These are phyloP conservation scores for Talaromyces pinophilus DNA, from an alignment of 2,329 filamentous ascomycete genomes.

Conservation along the genomic window DNA sequence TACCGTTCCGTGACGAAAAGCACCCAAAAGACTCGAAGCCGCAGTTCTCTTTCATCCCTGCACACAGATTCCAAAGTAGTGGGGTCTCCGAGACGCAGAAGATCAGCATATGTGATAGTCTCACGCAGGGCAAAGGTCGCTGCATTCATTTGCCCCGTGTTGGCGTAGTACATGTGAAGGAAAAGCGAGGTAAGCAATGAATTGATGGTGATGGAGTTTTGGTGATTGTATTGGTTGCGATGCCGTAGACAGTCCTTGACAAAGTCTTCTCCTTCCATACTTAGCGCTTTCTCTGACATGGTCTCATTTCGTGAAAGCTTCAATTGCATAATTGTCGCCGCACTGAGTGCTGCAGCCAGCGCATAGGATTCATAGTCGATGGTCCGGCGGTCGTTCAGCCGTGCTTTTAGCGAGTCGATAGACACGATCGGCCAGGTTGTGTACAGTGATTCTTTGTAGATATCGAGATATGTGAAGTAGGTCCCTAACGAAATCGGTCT, in stretches of 20 bases:
- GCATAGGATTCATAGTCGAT: slow-evolving; percentile 16
- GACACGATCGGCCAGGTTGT: slow-evolving; percentile 22
- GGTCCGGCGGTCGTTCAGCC: slow-evolving; percentile 4
- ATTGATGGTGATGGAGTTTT: slow-evolving; percentile 1
- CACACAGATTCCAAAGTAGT: slow-evolving; percentile 4
- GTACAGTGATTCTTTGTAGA: slow-evolving; percentile 19
- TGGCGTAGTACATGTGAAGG: slow-evolving; percentile 27
- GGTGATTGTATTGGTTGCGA: slow-evolving; percentile 13
- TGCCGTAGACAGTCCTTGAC: slow-evolving; percentile 16
- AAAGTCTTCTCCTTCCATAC: slow-evolving; percentile 13
- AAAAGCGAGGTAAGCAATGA: slow-evolving; percentile 24
- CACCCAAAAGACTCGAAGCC: slow-evolving; percentile 20
- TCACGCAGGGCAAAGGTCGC: slow-evolving; percentile 26
- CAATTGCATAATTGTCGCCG: slow-evolving; percentile 20
- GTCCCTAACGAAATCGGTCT: neutral
- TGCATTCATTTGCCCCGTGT: slow-evolving; percentile 24
- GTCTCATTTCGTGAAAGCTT: slow-evolving; percentile 3
- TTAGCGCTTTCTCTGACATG: slow-evolving; percentile 2
- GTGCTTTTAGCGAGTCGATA: slow-evolving; percentile 10
- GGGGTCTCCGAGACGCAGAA: slow-evolving; percentile 15
- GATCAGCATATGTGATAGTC: slow-evolving; percentile 21
- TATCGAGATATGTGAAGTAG: slow-evolving; percentile 17
- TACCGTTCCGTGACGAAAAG: slow-evolving; percentile 22
- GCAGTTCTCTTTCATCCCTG: slow-evolving; percentile 15
- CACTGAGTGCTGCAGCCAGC: slow-evolving; percentile 17